Conservation (phyloP, 2,329 filamentous ascomycete genomes). For the Aureobasidium sp. region DNA sequence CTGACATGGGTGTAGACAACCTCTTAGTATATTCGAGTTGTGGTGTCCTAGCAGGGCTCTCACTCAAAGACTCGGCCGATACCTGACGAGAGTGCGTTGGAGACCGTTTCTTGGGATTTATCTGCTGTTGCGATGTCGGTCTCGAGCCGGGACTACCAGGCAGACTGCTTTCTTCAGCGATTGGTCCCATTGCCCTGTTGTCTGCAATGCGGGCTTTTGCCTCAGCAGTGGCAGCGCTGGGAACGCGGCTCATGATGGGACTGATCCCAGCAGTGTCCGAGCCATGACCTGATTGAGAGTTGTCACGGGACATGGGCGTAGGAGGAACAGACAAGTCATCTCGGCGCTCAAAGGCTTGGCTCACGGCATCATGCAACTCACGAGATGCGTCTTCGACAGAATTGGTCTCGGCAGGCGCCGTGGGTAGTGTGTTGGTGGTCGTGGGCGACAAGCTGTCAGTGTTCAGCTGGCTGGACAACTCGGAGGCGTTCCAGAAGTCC, state of each 20-base stretch:
- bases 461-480: neutral
- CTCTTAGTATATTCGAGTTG: constrained; percentile 40
- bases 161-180: constrained; percentile 44
- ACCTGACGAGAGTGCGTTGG: constrained; percentile 28
- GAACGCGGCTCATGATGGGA: constrained; percentile 56
- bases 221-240: constrained; percentile 37
- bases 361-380: constrained; percentile 44
- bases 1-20: constrained; percentile 19
- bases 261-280: constrained; percentile 51
- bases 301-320: constrained; percentile 44
- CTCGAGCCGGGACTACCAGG: constrained; percentile 25
- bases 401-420: neutral
- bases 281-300: constrained; percentile 28
- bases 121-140: constrained; percentile 28
- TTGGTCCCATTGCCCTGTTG: constrained; percentile 39
- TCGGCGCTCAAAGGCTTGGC: constrained; percentile 57
- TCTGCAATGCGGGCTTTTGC: constrained; percentile 33
- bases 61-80: constrained; percentile 24
- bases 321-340: constrained; percentile 48
- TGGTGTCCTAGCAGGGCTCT: constrained; percentile 56
- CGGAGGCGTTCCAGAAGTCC: constrained; percentile 24
- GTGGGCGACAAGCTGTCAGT: neutral
- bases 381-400: constrained; percentile 36
- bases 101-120: constrained; percentile 31
- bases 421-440: neutral